Evolutionary conservation across 106 monocot species (phyloP).

Genomic region (Cymbidium sinense): DNA sequence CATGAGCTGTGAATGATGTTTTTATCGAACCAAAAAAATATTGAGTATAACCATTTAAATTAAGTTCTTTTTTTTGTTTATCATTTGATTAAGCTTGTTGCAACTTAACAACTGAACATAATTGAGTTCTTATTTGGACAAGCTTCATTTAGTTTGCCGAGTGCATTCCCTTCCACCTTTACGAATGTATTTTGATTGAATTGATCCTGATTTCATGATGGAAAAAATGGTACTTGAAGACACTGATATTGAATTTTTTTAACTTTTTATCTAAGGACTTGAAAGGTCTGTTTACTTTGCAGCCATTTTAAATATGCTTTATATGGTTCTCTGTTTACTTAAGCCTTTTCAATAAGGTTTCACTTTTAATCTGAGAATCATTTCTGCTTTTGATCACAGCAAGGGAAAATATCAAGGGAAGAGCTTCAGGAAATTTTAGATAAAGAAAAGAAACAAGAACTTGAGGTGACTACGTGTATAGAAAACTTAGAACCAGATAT

Average conservation of each 20-base stretch:
- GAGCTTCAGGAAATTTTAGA: constrained; percentile 69
- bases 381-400: constrained; percentile 26
- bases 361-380: not conserved
- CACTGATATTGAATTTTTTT: not conserved
- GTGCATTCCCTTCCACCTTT: not conserved
- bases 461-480: constrained; percentile 78
- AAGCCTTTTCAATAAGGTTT: not conserved
- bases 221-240: not conserved
- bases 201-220: not conserved
- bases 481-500: no score
- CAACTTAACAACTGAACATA: not conserved
- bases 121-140: not conserved
- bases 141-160: not conserved
- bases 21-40: no score
- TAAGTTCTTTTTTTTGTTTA: not conserved
- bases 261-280: not conserved
- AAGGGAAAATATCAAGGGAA: constrained; percentile 64
- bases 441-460: constrained; percentile 68
- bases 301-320: not conserved
- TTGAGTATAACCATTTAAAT: no score
- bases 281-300: not conserved
- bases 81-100: not conserved
- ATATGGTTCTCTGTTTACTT: not conserved
- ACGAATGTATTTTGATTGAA: not conserved
- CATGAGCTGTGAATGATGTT: no score